Conservation (phyloP, 1,284 basidiomycete species). For the Cryptococcus sp. region DNA sequence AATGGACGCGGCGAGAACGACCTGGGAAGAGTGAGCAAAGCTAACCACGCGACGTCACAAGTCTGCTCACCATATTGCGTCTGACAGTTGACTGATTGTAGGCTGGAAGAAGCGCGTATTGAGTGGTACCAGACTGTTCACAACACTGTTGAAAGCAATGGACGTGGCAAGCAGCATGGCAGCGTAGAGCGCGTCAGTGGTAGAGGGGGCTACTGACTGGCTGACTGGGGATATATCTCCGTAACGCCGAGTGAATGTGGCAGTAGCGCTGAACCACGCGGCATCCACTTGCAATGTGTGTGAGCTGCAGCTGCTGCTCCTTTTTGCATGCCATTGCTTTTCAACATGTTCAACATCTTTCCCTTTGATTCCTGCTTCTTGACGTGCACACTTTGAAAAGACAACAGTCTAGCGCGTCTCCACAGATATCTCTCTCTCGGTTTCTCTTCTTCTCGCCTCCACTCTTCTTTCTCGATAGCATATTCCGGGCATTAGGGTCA, state of each 20-base stretch:
- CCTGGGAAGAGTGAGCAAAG: slow-evolving; percentile 31
- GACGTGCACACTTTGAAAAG: slow-evolving; percentile 3
- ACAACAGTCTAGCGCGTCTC: slow-evolving; percentile 3
- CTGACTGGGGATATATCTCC: not conserved
- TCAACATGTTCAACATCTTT: not conserved
- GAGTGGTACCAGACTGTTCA: not conserved
- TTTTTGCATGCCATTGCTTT: not conserved
- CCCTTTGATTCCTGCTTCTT: slow-evolving; percentile 11
- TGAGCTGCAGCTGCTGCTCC: not conserved
- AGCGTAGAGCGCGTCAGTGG: slow-evolving; percentile 11
- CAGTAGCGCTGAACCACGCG: not conserved
- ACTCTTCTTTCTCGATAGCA: slow-evolving; percentile 19
- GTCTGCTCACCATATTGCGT: slow-evolving; percentile 21
- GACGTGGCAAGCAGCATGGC: slow-evolving; percentile 12
- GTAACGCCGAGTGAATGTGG: slow-evolving; percentile 9
- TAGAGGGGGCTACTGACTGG: not conserved
- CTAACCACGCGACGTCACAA: not conserved
- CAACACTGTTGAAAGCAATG: slow-evolving; percentile 2
- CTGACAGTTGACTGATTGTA: not conserved
- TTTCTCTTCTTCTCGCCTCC: slow-evolving; percentile 14
- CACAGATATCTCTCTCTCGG: slow-evolving; percentile 13
- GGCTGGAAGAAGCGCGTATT: not conserved
- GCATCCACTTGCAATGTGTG: not conserved
- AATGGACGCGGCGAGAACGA: slow-evolving; percentile 74
- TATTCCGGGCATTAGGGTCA: slow-evolving; percentile 16